Evolutionary conservation across 441 rosid genomes (phyloP), one percentile per base, ranked within the genome.

Genomic region (Oxalis stricta): DNA sequence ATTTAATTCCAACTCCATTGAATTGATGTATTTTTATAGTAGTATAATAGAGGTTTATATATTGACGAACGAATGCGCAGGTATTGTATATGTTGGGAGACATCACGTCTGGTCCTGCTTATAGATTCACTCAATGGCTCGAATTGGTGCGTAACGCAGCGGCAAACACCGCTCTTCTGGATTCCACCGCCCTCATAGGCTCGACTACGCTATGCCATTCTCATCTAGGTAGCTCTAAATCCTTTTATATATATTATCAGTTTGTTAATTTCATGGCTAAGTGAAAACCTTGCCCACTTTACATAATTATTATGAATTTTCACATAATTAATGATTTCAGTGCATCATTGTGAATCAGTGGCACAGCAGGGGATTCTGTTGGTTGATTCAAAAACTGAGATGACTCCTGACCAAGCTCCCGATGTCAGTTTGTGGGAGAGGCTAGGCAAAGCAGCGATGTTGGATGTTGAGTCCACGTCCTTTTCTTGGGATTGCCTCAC

Each of bases 21-120:
- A n/a, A n/a, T n/a, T n/a, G n/a, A n/a, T n/a, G n/a, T n/a, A n/a
- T n/a, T n/a, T n/a, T n/a, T n/a, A n/a, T n/a, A n/a, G n/a, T n/a
- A n/a, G n/a, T n/a, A n/a, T n/a, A n/a, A n/a, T n/a, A n/a, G n/a
- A n/a, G n/a, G n/a, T n/a, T n/a, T n/a, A n/a, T n/a, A n/a, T n/a
- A n/a, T n/a, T n/a, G n/a, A n/a, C n/a, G n/a, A n/a, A n/a, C n/a
- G n/a, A 24, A 24, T 24, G 4, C 61, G 70, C 79, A 92, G 99
- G 84, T 87, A 3, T 59, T 92, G 84, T 82, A 77, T 72, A 82
- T 87, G 95, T 76, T 92, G 86, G 99, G 99, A 71, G 99, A 92
- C 42, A 76, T 92, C 44, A 73, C 99, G 7, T 66, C 92, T 7
- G 92, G 84, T 53, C 75, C 97, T 36, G 94, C 94, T 36, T 61